Conservation (phyloP, 1,139 yeast species). For the Kurtzmaniella quercitrusa region DNA sequence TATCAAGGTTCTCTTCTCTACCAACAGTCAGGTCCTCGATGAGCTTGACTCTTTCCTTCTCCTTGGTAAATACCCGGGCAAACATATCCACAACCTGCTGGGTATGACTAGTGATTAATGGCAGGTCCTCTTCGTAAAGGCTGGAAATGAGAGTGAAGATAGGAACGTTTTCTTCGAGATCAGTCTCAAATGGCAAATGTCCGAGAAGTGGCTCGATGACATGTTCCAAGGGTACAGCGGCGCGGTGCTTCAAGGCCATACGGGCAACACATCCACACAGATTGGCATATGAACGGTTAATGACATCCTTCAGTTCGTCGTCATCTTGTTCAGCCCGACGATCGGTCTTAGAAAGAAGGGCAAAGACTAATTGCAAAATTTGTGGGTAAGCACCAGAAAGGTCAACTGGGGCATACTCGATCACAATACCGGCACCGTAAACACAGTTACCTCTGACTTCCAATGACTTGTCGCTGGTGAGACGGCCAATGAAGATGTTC, state of each 20-base stretch:
- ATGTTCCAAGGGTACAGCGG: slow-evolving; percentile 73
- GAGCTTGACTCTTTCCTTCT: slow-evolving; percentile 64
- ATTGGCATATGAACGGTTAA: slow-evolving; percentile 84
- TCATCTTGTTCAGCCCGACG: slow-evolving; percentile 61
- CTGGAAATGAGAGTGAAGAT: slow-evolving; percentile 74
- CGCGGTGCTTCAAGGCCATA: slow-evolving; percentile 71
- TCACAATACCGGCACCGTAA: slow-evolving; percentile 84
- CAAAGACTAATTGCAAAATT: slow-evolving; percentile 73
- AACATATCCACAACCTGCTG: slow-evolving; percentile 65
- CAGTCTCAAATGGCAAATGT: slow-evolving; percentile 84
- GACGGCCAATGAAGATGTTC: slow-evolving; percentile 62
- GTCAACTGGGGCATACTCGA: slow-evolving; percentile 56
- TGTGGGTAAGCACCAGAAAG: slow-evolving; percentile 62
- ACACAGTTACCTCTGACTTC: slow-evolving; percentile 96
- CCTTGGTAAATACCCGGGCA: slow-evolving; percentile 68
- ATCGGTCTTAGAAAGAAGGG: slow-evolving; percentile 74
- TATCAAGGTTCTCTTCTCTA: slow-evolving; percentile 75
- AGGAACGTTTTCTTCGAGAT: slow-evolving; percentile 90
- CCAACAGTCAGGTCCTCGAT: slow-evolving; percentile 73
- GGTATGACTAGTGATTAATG: slow-evolving; percentile 53
- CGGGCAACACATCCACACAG: slow-evolving; percentile 98
- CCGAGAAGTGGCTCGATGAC: slow-evolving; percentile 72
- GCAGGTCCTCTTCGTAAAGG: slow-evolving; percentile 63
- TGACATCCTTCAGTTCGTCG: slow-evolving; percentile 75
- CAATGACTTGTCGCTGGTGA: slow-evolving; percentile 72